Conservation (phyloP, 768 basidiomycete species). For the Lactarius sp. region DNA sequence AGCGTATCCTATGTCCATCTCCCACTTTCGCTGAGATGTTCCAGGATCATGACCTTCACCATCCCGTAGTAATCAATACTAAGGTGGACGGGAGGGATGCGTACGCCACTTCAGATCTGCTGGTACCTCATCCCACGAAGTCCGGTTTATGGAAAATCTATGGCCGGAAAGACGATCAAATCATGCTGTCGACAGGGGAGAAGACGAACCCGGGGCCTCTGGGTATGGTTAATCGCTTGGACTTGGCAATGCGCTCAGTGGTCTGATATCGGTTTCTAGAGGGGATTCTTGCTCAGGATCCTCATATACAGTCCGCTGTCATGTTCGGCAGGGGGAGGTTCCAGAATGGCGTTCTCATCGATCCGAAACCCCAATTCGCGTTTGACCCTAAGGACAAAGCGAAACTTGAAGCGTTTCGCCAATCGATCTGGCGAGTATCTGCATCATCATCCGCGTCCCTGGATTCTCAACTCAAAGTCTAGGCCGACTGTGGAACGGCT, state of each 20-base stretch:
- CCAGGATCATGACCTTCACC: conserved; percentile 26
- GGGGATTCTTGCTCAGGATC: conserved; percentile 33
- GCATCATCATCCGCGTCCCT: not conserved
- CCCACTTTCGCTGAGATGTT: not conserved
- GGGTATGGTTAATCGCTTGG: conserved; percentile 19
- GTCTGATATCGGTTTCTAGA: conserved; percentile 32
- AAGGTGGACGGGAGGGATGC: conserved; percentile 36
- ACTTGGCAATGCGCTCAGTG: no score
- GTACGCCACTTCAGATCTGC: conserved; percentile 42
- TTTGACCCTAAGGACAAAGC: conserved; percentile 29
- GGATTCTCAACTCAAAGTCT: not conserved
- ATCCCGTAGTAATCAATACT: conserved; percentile 32
- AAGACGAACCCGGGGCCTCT: conserved; percentile 35
- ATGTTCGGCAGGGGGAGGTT: conserved; percentile 35
- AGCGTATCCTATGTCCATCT: not conserved
- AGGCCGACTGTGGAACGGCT: conserved; percentile 41
- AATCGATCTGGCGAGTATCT: conserved; percentile 20
- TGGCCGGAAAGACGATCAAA: conserved; percentile 32
- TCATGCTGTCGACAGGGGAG: conserved; percentile 33
- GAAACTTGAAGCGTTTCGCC: conserved; percentile 28
- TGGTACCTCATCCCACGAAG: conserved; percentile 42
- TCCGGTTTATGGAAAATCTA: conserved; percentile 34
- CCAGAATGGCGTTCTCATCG: conserved; percentile 33
- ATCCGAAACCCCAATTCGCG: conserved; percentile 28
- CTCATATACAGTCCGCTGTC: conserved; percentile 30